A percentile compares a stretch with the other conserved stretches of the same genome.
Conservation (phyloP, 1,284 basidiomycete genomes). For the Phylloporus gajari region DNA sequence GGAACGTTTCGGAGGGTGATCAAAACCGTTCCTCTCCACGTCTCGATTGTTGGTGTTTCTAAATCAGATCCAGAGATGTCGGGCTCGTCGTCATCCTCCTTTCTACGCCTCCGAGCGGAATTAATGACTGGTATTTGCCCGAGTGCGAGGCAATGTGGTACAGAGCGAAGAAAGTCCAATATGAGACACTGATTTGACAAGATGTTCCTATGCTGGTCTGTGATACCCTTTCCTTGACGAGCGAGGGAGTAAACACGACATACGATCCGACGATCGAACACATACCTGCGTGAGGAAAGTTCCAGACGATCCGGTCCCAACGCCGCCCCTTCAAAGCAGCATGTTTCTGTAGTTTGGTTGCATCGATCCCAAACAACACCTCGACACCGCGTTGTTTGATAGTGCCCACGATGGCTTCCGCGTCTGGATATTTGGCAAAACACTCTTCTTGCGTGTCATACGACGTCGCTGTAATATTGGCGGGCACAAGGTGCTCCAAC, state of each 20-base stretch:
- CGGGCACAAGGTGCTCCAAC: slow-evolving; percentile 67
- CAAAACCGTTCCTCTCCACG: slow-evolving; percentile 73
- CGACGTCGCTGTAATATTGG: slow-evolving; percentile 85
- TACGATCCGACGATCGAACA: not conserved
- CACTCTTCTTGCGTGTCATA: slow-evolving; percentile 86
- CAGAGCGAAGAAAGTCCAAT: slow-evolving; percentile 85
- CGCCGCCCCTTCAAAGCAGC: slow-evolving; percentile 63
- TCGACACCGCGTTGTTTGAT: slow-evolving; percentile 72
- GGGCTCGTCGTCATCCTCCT: slow-evolving; percentile 52
- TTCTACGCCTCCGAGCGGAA: slow-evolving; percentile 56
- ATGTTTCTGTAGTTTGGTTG: slow-evolving; percentile 75
- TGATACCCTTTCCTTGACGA: slow-evolving; percentile 85
- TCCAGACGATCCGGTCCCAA: slow-evolving; percentile 91
- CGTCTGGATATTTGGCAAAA: slow-evolving; percentile 87
- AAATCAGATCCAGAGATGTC: slow-evolving; percentile 43
- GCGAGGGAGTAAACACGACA: slow-evolving; percentile 15
- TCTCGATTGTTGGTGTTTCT: slow-evolving; percentile 20
- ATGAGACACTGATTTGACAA: slow-evolving; percentile 91
- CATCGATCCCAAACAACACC: slow-evolving; percentile 89
- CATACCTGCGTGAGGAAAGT: slow-evolving; percentile 94
- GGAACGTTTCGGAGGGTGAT: slow-evolving; percentile 88
- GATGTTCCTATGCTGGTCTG: slow-evolving; percentile 95
- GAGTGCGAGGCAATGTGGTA: slow-evolving; percentile 67
- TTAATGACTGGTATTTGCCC: slow-evolving; percentile 65
- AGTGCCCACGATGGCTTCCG: slow-evolving; percentile 66